Evolutionary conservation across 257 asterid species (phyloP).

Genomic region (Salvia miltiorrhiza): DNA sequence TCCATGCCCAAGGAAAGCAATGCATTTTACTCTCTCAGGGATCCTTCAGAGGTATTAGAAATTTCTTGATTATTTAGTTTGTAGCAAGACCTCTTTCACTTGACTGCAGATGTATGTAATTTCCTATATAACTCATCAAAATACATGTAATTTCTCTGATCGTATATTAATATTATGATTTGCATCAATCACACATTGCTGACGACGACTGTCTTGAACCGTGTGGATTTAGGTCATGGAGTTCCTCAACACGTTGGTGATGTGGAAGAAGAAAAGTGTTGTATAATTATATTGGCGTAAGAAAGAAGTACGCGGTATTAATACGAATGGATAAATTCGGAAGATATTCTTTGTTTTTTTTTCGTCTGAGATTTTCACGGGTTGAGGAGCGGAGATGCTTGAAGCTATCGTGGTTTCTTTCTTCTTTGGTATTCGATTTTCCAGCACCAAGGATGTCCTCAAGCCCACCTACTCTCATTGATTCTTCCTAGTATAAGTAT

Average conservation of each 20-base stretch:
- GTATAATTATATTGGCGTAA: slow-evolving; percentile 19
- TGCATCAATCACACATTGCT: too few species aligned
- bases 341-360: neutral
- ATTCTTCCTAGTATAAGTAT: slow-evolving; percentile 12
- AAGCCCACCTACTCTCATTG: slow-evolving; percentile 7
- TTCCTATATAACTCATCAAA: neutral
- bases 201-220: neutral
- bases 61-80: neutral
- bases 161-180: too few species aligned
- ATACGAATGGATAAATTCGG: slow-evolving; percentile 20
- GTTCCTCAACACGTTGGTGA: slow-evolving; percentile 67
- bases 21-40: slow-evolving; percentile 84
- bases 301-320: neutral
- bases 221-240: slow-evolving; percentile 65
- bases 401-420: slow-evolving; percentile 19
- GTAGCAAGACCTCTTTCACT: neutral
- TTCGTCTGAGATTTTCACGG: slow-evolving; percentile 16
- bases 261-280: slow-evolving; percentile 54
- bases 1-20: slow-evolving; percentile 82
- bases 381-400: slow-evolving; percentile 65
- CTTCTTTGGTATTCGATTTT: neutral
- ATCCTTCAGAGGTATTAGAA: slow-evolving; percentile 74
- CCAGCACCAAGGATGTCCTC: slow-evolving; percentile 58
- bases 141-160: too few species aligned
- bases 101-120: neutral